Base-by-base conservation (phyloP, 2,329 filamentous ascomycete genomes). In the Trichoderma gracile region DNA sequence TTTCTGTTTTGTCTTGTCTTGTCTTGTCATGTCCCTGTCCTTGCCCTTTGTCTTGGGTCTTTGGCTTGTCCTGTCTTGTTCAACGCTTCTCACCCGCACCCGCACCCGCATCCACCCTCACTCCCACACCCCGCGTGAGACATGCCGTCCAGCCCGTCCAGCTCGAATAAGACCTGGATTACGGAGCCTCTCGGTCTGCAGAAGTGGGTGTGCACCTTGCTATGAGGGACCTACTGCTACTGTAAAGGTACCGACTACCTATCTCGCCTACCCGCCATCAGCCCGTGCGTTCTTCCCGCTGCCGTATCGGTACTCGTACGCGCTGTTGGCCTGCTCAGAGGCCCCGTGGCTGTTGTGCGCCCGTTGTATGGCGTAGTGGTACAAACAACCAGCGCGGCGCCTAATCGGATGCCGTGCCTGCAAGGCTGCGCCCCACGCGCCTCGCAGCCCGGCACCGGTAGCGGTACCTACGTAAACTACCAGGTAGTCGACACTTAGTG, bases 391-490 rank as follows among this genome's bases (percentile, higher is more conserved):
- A 46, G 46, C 33, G 63, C 56, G 56, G 55, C 63, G 56, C 63
- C 63, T 65, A 65, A 65, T 60, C 63, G 63, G 63, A 65, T 65
- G 63, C 55, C 55, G 46, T 55, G 21, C 63, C 63, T 60, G 63
- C 56, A 60, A 65, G 63, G 63, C 63, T 65, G 56, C n/a, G 33
- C 63, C 63, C 63, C 63, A 65, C 63, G 47, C 40, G 46, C 25
- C 56, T 43, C 49, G 61, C 43, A 59, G 38, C 46, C 10, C 8
- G 25, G 53, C 33, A 54, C 30, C 30, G 21, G 30, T 40, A 54
- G 19, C 33, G 17, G 25, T 40, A 9, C 33, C 19, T 21, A 30
- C n/a, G n/a, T n/a, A n/a, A n/a, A n/a, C n/a, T n/a, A n/a, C n/a
- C n/a, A n/a, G n/a, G n/a, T n/a, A n/a, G n/a, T n/a, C n/a, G n/a